Evolutionary conservation across 257 asterid species (phyloP), one percentile per base, ranked within the genome.

Genomic region (Petunia axillaris): DNA sequence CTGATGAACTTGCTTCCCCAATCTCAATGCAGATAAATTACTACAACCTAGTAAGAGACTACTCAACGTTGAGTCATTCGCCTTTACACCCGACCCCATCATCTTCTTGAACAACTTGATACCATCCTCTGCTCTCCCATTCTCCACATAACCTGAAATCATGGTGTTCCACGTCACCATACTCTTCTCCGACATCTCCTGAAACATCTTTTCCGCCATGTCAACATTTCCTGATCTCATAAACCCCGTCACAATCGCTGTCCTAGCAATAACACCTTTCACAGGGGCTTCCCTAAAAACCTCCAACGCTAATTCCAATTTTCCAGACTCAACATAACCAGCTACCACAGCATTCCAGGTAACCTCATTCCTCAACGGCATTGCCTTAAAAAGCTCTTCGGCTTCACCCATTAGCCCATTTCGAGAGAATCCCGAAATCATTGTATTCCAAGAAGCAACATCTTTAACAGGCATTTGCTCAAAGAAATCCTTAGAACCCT

Each of bases 1-100:
- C 91, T 92, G 98, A 85, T 93, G 98, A 60, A 91, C 86, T 82
- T 91, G 98, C 83, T 80, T 90, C 60, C 98, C 98, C 8, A 91
- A 82, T 82, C 86, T 93, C 87, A 91, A 86, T 52, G 87, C 64
- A 3, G 97, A 92, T 50, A 93, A 79, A 80, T 89, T 91, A 84
- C 98, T 93, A 79, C 97, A 93, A 63, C 95, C 94, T 78, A 93
- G 82, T 35, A 93, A 87, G 80, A 91, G 86, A 83, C 97, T 92
- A 81, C 95, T 90, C 86, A 90, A 81, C 75, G 87, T 89, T 10
- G 95, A 93, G 40, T 86, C 85, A 40, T 90, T 91, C 64, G 85
- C 90, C 76, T 57, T 81, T 76, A 91, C 80, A 52, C 89, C 86
- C 83, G 75, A 74, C 38, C 77, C 89, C 85, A 91, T 65, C 97